phyloP scores from a whole-genome alignment of 78 protist species.

The Dictyostelium purpureum region DNA sequence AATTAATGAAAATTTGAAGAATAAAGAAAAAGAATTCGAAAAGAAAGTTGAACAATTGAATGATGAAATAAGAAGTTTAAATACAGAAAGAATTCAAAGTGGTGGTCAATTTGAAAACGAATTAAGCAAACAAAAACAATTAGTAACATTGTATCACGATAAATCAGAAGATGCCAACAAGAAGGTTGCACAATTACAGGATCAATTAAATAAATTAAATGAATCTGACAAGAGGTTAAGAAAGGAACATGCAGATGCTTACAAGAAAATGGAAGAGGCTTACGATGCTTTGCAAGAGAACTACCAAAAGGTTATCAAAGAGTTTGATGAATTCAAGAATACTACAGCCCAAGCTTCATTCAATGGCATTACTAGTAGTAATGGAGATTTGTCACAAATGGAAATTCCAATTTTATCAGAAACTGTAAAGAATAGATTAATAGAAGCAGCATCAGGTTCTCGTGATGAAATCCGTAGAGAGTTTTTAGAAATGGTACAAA shows the following conservation, averaged over 20 bases:
- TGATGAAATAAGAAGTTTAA: not conserved
- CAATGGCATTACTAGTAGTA: not conserved
- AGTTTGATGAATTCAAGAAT: conserved; percentile 37
- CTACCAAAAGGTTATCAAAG: conserved; percentile 28
- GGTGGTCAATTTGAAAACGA: conserved; percentile 36
- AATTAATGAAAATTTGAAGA: not conserved
- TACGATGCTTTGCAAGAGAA: conserved; percentile 41
- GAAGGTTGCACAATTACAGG: conserved; percentile 22
- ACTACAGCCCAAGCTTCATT: not conserved
- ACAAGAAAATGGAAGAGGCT: conserved; percentile 66
- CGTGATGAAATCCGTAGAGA: conserved; percentile 62
- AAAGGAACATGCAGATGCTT: conserved; percentile 36
- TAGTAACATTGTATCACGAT: conserved; percentile 33
- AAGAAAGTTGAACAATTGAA: not conserved
- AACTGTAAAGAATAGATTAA: conserved; percentile 4
- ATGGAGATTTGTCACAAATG: conserved; percentile 16
- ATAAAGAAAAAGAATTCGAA: not conserved
- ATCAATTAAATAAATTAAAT: conserved; percentile 31
- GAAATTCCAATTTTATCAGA: conserved; percentile 53
- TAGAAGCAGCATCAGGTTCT: conserved; percentile 27
- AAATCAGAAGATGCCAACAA: conserved; percentile 24
- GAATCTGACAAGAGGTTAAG: conserved; percentile 24
- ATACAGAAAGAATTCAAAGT: not conserved
- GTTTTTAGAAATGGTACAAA: conserved; percentile 50
- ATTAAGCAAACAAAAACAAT: conserved; percentile 21